Evolutionary conservation across 2,329 filamentous ascomycete species (phyloP), one percentile per base, ranked within the genome.

Genomic region (Camptophora hylomeconis): DNA sequence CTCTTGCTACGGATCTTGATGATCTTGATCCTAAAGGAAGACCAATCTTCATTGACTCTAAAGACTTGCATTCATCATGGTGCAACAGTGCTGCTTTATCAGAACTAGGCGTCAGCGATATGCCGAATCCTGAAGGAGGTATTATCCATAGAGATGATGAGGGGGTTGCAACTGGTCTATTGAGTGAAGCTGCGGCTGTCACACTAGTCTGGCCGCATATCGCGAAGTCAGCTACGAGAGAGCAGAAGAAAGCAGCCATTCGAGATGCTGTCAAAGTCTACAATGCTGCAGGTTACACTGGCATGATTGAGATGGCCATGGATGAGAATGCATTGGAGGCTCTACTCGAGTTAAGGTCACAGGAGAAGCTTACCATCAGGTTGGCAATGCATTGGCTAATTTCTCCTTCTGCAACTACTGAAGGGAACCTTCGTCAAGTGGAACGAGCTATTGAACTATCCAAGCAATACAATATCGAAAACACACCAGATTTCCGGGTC

Each of bases 241-340:
- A 58, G 14, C 59, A 64, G 26, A 63, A 63, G 28, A 39, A 56
- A 23, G 39, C 38, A 5, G 54, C 58, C 0, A 38, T 66, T 20
- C 47, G 50, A 12, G 46, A 52, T 2, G 62, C 59, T 1, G 50
- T 62, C 24, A 37, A 42, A 0, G 51, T 54, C 7, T 66, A 65
- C 32, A 57, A 57, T 16, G 45, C 51, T 0, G 54, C 54, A 0
- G 63, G 63, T 1, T 62, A 60, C 31, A 65, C 63, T 1, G 60
- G 61, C 2, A 46, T 63, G 19, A 52, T 65, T 5, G 63, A 66
- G 25, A 65, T 66, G 63, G 63, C 61, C 12, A 65, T 64, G 60
- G 60, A 66, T 30, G 61, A 65, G 18, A 50, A 51, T 13, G 51
- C 52, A 1, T 67, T 62, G 62, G 55, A 55, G 23, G 51, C 60